Conservation (phyloP, 2,329 filamentous ascomycete species). For the Drechslerella dactyloides region DNA sequence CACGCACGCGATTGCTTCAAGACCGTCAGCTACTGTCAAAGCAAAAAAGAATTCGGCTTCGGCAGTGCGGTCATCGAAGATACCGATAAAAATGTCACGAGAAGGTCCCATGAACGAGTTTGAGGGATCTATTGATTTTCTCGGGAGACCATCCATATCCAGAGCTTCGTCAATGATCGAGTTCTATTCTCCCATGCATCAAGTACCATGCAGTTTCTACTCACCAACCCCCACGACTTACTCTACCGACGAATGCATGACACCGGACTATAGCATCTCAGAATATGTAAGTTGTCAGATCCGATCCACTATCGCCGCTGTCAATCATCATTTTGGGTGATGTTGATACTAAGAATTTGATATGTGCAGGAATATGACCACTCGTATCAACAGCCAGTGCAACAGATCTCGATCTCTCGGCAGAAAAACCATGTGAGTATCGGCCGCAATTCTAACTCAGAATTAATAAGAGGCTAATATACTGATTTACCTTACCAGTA, state of each 20-base stretch:
- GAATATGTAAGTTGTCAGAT: slow-evolving; percentile 30
- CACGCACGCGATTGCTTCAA: not conserved
- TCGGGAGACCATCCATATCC: slow-evolving; percentile 39
- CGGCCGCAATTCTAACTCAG: too few relatives aligned
- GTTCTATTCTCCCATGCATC: slow-evolving; percentile 30
- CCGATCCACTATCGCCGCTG: not conserved
- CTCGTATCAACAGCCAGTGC: slow-evolving; percentile 24
- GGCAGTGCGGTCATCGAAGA: slow-evolving; percentile 13
- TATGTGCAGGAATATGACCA: slow-evolving; percentile 33
- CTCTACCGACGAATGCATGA: slow-evolving; percentile 45
- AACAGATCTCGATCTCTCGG: slow-evolving; percentile 10
- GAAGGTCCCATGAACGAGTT: slow-evolving; percentile 17
- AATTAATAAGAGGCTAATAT: too few relatives aligned
- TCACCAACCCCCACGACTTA: slow-evolving; percentile 41
- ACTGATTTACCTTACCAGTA: too few relatives aligned
- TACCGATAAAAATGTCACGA: slow-evolving; percentile 22
- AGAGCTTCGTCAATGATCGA: slow-evolving; percentile 35
- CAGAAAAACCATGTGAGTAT: slow-evolving; percentile 26
- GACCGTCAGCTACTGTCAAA: too few relatives aligned
- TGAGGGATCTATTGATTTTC: slow-evolving; percentile 43
- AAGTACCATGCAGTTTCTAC: slow-evolving; percentile 27
- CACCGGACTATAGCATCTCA: slow-evolving; percentile 36
- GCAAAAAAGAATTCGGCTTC: not conserved
- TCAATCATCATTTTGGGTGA: not conserved
- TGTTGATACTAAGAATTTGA: not conserved